Conservation (phyloP, 495 filamentous ascomycete genomes). For the Penicillium chermesinum region DNA sequence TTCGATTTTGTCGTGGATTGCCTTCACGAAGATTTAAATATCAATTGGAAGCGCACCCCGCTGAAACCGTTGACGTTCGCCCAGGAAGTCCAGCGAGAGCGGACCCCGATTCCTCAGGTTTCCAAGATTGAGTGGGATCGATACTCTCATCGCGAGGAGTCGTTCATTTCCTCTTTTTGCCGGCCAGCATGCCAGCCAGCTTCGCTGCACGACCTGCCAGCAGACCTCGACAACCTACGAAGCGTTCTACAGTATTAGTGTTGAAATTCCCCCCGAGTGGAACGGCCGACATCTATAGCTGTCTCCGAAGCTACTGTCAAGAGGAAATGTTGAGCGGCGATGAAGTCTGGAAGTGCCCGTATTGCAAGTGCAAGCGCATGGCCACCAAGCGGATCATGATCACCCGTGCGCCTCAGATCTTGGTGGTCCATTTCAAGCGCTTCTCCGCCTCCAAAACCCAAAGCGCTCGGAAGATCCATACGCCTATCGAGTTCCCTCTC, state of each 20-base stretch:
- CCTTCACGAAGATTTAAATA: slow-evolving; percentile 72
- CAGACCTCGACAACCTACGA: slow-evolving; percentile 68
- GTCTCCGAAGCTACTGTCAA: slow-evolving; percentile 61
- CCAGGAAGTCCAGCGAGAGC: slow-evolving; percentile 61
- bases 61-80: slow-evolving; percentile 54
- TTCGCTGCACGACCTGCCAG: slow-evolving; percentile 60
- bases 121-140: slow-evolving; percentile 64
- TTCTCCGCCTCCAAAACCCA: slow-evolving; percentile 57
- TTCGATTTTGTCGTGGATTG: slow-evolving; percentile 66
- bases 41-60: slow-evolving; percentile 54
- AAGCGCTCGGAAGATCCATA: slow-evolving; percentile 59
- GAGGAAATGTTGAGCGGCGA: slow-evolving; percentile 63
- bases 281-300: slow-evolving; percentile 54
- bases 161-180: slow-evolving; percentile 65
- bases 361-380: slow-evolving; percentile 62
- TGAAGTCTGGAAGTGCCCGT: slow-evolving; percentile 66
- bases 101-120: slow-evolving; percentile 53
- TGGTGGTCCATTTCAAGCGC: slow-evolving; percentile 74
- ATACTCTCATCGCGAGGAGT: slow-evolving; percentile 62
- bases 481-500: slow-evolving; percentile 63
- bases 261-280: slow-evolving; percentile 57
- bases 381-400: slow-evolving; percentile 71
- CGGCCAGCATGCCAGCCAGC: slow-evolving; percentile 61
- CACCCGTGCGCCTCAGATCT: slow-evolving; percentile 62
- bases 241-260: slow-evolving; percentile 62